These are phyloP conservation scores for Priceomyces carsonii DNA, from an alignment of 805 yeast species.

Conservation along the genomic window DNA sequence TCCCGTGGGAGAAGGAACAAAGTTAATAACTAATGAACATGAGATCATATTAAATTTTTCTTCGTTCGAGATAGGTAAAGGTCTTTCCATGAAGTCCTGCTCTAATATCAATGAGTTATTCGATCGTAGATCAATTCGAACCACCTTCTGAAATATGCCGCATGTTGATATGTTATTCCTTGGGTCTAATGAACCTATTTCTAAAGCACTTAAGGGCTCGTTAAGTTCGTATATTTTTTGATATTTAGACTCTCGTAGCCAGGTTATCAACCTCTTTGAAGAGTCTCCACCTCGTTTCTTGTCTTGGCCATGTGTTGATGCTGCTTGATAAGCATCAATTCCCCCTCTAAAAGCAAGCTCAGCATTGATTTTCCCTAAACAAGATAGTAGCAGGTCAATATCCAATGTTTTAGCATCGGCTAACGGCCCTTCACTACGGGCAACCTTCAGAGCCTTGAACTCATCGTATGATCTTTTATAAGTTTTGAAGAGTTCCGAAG, in stretches of 20 bases:
- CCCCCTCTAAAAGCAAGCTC: conserved; percentile 75
- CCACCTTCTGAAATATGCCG: conserved; percentile 50
- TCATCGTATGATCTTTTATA: conserved; percentile 6
- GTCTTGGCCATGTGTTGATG: conserved; percentile 84
- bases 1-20: conserved; percentile 68
- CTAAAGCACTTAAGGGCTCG: conserved; percentile 51
- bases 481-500: conserved; percentile 1
- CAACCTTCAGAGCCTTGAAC: conserved; percentile 7
- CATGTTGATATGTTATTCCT: conserved; percentile 66
- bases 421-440: conserved; percentile 14
- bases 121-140: conserved; percentile 77
- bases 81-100: conserved; percentile 85
- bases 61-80: conserved; percentile 46
- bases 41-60: conserved; percentile 69
- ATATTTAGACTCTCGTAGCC: conserved; percentile 46
- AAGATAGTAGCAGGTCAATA: conserved; percentile 14
- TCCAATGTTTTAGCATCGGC: conserved; percentile 13
- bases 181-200: conserved; percentile 79
- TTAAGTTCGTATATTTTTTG: conserved; percentile 6
- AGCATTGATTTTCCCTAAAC: conserved; percentile 56
- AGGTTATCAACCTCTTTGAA: conserved; percentile 73
- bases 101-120: conserved; percentile 69
- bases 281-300: conserved; percentile 86
- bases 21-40: conserved; percentile 84
- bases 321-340: conserved; percentile 73